Percentiles rank a stretch among this genome's conserved stretches.
phyloP scores from a whole-genome alignment of 495 filamentous ascomycete species.

The Pyronema omphalodes region DNA sequence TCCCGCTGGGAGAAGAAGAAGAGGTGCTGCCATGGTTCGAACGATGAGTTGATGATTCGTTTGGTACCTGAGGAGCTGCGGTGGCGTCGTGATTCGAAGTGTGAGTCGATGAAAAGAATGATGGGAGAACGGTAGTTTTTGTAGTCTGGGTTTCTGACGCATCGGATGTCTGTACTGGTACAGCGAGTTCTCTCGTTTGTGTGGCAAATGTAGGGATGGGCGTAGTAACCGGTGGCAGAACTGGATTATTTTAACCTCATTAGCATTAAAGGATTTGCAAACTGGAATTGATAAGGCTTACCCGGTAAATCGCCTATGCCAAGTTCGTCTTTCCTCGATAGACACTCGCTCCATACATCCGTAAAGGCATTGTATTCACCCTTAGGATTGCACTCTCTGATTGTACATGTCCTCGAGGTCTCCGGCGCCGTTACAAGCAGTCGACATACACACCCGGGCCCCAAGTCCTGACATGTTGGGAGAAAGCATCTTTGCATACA shows the following conservation, averaged over 20 bases:
- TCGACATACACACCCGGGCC: not conserved
- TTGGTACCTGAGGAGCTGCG: not conserved
- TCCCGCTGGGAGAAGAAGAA: not conserved
- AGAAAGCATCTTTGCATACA: not conserved
- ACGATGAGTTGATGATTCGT: no score
- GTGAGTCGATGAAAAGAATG: not conserved
- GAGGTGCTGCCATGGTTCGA: no score
- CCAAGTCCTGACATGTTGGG: not conserved
- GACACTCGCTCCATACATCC: not conserved
- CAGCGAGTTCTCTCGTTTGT: not conserved
- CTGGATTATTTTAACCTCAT: not conserved
- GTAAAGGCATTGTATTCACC: not conserved
- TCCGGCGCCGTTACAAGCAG: not conserved
- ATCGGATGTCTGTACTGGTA: not conserved
- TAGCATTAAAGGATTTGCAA: not conserved
- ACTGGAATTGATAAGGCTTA: not conserved
- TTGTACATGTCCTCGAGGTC: not conserved
- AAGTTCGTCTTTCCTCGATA: not conserved
- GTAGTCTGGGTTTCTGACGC: not conserved
- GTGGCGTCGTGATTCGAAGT: not conserved
- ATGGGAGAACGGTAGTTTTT: no score
- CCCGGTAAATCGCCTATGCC: not conserved
- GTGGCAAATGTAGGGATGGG: not conserved
- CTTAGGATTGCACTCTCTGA: not conserved
- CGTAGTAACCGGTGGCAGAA: not conserved